These are phyloP conservation scores for Magnusiomyces suaveolens DNA, from an alignment of 1,139 yeast species.

Conservation along the genomic window DNA sequence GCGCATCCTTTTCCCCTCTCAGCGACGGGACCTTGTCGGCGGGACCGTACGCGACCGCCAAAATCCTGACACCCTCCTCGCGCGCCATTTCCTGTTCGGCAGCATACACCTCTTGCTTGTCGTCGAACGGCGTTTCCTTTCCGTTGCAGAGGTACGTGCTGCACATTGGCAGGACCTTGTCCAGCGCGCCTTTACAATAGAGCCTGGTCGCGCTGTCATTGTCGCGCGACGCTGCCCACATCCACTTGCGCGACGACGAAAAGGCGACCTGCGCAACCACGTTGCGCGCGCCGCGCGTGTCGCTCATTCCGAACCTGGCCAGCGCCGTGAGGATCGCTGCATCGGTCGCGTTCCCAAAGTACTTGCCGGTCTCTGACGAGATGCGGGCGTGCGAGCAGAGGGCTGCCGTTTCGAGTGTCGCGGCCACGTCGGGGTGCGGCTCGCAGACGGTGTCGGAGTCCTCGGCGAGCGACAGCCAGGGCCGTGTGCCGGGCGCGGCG, in stretches of 20 bases:
- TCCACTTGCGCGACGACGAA: slow-evolving; percentile 72
- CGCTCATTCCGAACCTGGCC: slow-evolving; percentile 60
- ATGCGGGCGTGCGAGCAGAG: slow-evolving; percentile 65
- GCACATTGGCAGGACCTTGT: slow-evolving; percentile 57
- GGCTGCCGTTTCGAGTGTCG: slow-evolving; percentile 56
- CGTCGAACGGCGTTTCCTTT: slow-evolving; percentile 53
- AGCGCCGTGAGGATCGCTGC: slow-evolving; percentile 75
- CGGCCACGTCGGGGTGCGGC: slow-evolving; percentile 18
- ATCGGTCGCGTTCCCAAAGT: slow-evolving; percentile 89
- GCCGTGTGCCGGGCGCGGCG: slow-evolving; percentile 21
- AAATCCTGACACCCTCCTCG: slow-evolving; percentile 77
- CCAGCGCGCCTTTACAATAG: slow-evolving; percentile 83
- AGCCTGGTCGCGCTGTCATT: slow-evolving; percentile 54
- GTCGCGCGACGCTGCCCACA: slow-evolving; percentile 66
- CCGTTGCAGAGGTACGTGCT: slow-evolving; percentile 48
- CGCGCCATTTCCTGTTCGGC: slow-evolving; percentile 59
- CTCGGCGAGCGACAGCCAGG: slow-evolving; percentile 18
- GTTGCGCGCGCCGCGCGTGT: slow-evolving; percentile 49
- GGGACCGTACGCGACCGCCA: slow-evolving; percentile 61
- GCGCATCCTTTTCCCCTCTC: slow-evolving; percentile 3
- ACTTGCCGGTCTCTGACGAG: slow-evolving; percentile 60
- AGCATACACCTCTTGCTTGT: slow-evolving; percentile 41
- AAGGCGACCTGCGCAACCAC: slow-evolving; percentile 73
- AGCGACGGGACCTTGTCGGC: slow-evolving; percentile 30
- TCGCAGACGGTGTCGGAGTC: slow-evolving; percentile 14